Evolutionary conservation across 805 yeast species (phyloP).

Genomic region (Saccharomycopsis sp.): DNA sequence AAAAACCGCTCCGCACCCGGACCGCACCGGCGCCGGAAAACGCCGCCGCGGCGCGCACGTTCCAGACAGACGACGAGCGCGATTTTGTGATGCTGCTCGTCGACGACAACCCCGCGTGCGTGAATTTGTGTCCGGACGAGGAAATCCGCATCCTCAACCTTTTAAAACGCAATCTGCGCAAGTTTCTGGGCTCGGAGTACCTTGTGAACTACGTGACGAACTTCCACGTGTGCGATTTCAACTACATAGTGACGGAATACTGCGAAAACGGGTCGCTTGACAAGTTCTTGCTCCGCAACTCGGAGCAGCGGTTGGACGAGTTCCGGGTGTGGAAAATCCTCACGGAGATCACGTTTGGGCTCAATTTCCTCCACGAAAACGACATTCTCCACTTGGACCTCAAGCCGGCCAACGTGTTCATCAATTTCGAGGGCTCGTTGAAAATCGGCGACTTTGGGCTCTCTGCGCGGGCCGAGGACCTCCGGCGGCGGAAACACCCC

Average conservation of each 20-base stretch:
- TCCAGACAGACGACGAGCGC: background rate
- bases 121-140: background rate
- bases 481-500: background rate
- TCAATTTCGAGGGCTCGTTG: conserved; percentile 89
- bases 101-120: background rate
- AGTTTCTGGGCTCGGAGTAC: conserved; percentile 17
- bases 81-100: background rate
- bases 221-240: conserved; percentile 72
- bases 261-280: conserved; percentile 93
- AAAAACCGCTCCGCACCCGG: conserved; percentile 27
- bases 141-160: conserved; percentile 1
- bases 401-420: conserved; percentile 91
- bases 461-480: conserved; percentile 55
- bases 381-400: conserved; percentile 80
- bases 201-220: conserved; percentile 58
- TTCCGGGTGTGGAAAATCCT: conserved; percentile 97
- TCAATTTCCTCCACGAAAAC: conserved; percentile 69
- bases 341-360: conserved; percentile 73
- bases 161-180: conserved; percentile 5
- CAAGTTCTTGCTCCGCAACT: conserved; percentile 70
- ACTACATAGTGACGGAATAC: conserved; percentile 89
- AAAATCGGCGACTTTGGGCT: conserved; percentile 97
- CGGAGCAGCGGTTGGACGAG: conserved; percentile 77
- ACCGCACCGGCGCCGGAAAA: background rate
- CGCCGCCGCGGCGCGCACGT: background rate